Evolutionary conservation across 202 grass and related monocot species (phyloP).

Genomic region (Miscanthus sacchariflorus): DNA sequence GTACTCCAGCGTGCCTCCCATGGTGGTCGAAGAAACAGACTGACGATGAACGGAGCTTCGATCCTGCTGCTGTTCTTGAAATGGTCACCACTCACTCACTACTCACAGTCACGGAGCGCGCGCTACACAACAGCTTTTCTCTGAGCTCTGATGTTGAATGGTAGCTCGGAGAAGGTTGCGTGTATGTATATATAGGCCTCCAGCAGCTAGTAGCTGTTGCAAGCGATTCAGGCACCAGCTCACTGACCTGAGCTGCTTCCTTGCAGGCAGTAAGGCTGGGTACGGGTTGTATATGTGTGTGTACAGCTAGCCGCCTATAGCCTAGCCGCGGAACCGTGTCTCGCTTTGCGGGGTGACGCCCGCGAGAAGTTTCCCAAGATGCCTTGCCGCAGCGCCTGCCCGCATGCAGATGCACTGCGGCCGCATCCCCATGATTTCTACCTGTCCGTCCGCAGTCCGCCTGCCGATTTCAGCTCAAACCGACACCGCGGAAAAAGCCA

Average conservation of each 20-base stretch:
- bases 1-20: conserved; percentile 70
- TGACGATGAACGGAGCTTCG: not conserved
- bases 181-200: conserved; percentile 42
- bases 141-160: conserved; percentile 12
- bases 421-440: conserved; percentile 47
- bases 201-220: not conserved
- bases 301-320: conserved; percentile 39
- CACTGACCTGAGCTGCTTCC: conserved; percentile 37
- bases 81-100: not conserved
- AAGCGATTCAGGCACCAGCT: not conserved
- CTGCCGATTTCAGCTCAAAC: conserved; percentile 41
- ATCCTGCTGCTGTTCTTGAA: conserved; percentile 3
- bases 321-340: conserved; percentile 30
- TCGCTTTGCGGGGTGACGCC: conserved; percentile 20
- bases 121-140: not conserved
- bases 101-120: conserved; percentile 7
- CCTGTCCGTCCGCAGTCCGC: not conserved
- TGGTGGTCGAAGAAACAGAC: not conserved
- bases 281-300: not conserved
- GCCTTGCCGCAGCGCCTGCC: conserved; percentile 51
- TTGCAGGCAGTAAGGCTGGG: conserved; percentile 11
- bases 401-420: conserved; percentile 24
- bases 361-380: conserved; percentile 61
- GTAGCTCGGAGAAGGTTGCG: not conserved
- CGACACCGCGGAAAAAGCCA: conserved; percentile 38